These are phyloP conservation scores for Fusarium begoniae DNA, from an alignment of 2,329 filamentous ascomycete genomes.

Conservation along the genomic window DNA sequence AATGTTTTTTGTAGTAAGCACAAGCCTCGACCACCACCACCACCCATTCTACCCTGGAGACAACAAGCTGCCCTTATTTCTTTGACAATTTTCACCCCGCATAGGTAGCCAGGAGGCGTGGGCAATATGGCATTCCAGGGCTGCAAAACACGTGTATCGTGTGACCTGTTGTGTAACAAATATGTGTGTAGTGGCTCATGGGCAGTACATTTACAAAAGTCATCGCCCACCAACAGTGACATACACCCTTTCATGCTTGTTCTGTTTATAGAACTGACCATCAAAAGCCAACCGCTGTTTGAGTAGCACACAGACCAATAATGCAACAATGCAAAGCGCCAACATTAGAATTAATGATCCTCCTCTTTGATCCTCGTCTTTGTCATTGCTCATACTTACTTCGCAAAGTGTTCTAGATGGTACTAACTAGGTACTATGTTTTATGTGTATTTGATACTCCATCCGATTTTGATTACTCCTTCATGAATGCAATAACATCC, in stretches of 20 bases:
- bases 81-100: neutral
- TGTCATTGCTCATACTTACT: constrained; percentile 19
- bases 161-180: constrained; percentile 1
- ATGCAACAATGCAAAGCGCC: neutral
- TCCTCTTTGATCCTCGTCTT: constrained; percentile 2
- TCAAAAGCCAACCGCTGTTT: neutral
- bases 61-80: neutral
- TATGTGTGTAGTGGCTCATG: neutral
- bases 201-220: neutral
- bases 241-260: constrained; percentile 8
- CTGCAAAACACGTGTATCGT: constrained; percentile 16
- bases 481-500: constrained; percentile 28
- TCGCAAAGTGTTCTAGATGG: constrained; percentile 13
- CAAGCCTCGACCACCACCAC: neutral
- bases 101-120: neutral
- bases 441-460: constrained; percentile 20
- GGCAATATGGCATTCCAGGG: neutral
- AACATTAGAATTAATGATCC: neutral
- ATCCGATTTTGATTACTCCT: constrained; percentile 17
- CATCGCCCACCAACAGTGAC: constrained; percentile 12
- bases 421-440: constrained; percentile 10
- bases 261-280: constrained; percentile 31
- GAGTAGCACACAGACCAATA: constrained; percentile 1
- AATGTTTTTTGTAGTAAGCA: neutral
- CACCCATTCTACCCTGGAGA: constrained; percentile 1